These are phyloP conservation scores for Epichloe baconii DNA, from an alignment of 2,329 filamentous ascomycete genomes.

Conservation along the genomic window DNA sequence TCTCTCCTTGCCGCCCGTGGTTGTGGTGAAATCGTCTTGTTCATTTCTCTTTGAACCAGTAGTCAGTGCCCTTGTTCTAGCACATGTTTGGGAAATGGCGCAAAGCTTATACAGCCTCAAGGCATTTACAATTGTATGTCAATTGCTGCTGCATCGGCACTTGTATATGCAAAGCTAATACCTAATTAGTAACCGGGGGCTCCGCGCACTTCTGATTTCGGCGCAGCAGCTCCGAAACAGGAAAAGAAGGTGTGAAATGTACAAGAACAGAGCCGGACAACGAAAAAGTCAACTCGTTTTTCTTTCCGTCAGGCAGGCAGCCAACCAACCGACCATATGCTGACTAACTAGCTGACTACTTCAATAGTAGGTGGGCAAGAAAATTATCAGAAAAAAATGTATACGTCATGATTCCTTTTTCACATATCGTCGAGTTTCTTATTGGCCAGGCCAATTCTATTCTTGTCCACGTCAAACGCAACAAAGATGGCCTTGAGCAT, in stretches of 20 bases:
- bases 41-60: too few relatives aligned
- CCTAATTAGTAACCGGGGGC: background rate
- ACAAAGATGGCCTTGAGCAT: slow-evolving; percentile 69
- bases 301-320: too few relatives aligned
- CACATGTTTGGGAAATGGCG: background rate
- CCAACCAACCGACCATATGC: too few relatives aligned
- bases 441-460: slow-evolving; percentile 29
- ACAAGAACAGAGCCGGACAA: background rate
- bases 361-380: background rate
- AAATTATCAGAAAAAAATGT: background rate
- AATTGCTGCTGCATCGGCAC: background rate
- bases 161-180: background rate
- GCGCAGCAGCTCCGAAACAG: background rate
- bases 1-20: too few relatives aligned
- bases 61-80: background rate
- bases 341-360: too few relatives aligned
- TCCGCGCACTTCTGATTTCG: background rate
- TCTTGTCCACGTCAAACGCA: slow-evolving; percentile 47
- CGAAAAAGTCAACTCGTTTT: background rate
- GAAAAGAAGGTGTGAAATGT: background rate
- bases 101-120: background rate
- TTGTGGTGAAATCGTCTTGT: too few relatives aligned
- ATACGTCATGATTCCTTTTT: background rate
- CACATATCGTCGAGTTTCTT: slow-evolving; percentile 22
- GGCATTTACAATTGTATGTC: background rate